These are phyloP conservation scores for Carnegiea gigantea DNA, from an alignment of 179 eudicot genomes.

Conservation along the genomic window DNA sequence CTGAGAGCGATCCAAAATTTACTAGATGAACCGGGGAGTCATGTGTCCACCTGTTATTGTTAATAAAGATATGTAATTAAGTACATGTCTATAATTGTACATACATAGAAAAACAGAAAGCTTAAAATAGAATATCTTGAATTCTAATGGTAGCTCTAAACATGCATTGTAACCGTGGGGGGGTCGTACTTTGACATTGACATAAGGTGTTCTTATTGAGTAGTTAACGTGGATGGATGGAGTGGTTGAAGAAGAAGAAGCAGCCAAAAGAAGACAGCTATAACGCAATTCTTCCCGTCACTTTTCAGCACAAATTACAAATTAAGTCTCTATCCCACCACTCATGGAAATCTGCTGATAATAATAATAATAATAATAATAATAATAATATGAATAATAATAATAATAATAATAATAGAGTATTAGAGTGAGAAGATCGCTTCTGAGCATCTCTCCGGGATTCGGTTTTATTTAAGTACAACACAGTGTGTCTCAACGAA, in stretches of 20 bases:
- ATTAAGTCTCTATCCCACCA: not conserved
- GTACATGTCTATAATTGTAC: too few relatives aligned
- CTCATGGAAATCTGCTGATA: not conserved
- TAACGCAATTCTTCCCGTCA: not conserved
- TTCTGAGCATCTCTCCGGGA: slow-evolving; percentile 24
- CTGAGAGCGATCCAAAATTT: too few relatives aligned
- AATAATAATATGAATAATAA: not conserved
- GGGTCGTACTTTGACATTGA: too few relatives aligned
- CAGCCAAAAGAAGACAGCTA: slow-evolving; percentile 21
- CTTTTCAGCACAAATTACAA: not conserved
- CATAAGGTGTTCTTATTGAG: too few relatives aligned
- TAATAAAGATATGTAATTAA: too few relatives aligned
- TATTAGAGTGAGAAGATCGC: not conserved
- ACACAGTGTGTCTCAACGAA: not conserved
- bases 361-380: not conserved
- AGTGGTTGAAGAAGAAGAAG: not conserved
- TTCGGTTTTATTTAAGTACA: slow-evolving; percentile 3
- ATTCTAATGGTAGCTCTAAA: too few relatives aligned
- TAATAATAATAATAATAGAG: not conserved
- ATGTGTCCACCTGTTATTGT: too few relatives aligned
- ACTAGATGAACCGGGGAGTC: too few relatives aligned
- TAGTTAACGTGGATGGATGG: too few relatives aligned
- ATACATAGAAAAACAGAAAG: too few relatives aligned
- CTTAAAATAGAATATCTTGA: too few relatives aligned
- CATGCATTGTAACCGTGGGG: too few relatives aligned